phyloP scores from a whole-genome alignment of 2,329 filamentous ascomycete genomes.

The Beauveria australis region DNA sequence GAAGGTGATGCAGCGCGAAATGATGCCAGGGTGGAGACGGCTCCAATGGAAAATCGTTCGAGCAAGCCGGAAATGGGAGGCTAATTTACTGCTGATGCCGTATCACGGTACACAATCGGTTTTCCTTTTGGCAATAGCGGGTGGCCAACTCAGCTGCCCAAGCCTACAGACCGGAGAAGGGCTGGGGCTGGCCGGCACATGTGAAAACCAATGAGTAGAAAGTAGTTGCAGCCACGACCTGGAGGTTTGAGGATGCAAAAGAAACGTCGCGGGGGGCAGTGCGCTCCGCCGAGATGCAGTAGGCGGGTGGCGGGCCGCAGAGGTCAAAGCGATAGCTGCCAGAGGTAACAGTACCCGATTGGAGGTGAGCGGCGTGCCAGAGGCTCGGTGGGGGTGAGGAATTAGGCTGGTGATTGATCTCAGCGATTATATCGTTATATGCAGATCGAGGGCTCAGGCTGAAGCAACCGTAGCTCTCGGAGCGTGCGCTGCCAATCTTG shows the following conservation, averaged over 20 bases:
- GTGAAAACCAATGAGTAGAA: not conserved
- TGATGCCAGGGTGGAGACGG: not conserved
- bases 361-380: not conserved
- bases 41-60: not conserved
- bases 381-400: not conserved
- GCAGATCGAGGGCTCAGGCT: not conserved
- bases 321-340: conserved; percentile 4
- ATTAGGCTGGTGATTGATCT: not conserved
- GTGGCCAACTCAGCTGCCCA: not conserved
- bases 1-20: not conserved
- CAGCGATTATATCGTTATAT: no score
- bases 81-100: not conserved
- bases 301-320: not conserved
- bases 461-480: not conserved
- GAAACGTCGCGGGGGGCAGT: not conserved
- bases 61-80: not conserved
- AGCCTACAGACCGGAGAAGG: not conserved
- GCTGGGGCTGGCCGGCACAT: not conserved
- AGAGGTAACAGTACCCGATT: not conserved
- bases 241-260: not conserved
- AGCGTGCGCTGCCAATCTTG: not conserved
- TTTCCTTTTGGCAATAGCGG: not conserved
- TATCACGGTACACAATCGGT: not conserved
- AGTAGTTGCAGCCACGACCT: not conserved
- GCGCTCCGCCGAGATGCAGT: not conserved